Evolutionary conservation across 2,329 filamentous ascomycete species (phyloP).

Genomic region (Cladophialophora psammophila): DNA sequence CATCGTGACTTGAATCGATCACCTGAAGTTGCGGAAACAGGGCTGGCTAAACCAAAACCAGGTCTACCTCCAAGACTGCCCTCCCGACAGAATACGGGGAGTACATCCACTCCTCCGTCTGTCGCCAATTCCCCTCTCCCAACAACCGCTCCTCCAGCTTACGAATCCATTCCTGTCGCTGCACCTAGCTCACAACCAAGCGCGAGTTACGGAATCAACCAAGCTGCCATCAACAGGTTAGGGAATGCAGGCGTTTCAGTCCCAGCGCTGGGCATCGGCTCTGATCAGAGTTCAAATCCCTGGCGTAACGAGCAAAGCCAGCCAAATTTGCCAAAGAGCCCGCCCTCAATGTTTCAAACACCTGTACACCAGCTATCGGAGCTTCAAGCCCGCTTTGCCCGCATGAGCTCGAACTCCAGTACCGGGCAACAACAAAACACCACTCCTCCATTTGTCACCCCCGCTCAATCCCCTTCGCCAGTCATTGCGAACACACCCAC

Average conservation of each 20-base stretch:
- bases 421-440: slow-evolving; percentile 34
- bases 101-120: slow-evolving; percentile 50
- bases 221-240: slow-evolving; percentile 70
- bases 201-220: slow-evolving; percentile 57
- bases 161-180: slow-evolving; percentile 30
- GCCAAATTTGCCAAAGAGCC: slow-evolving; percentile 44
- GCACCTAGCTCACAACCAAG: slow-evolving; percentile 43
- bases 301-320: slow-evolving; percentile 44
- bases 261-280: slow-evolving; percentile 76
- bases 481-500: not conserved
- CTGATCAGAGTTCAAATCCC: slow-evolving; percentile 33
- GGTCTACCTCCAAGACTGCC: slow-evolving; percentile 73
- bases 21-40: slow-evolving; percentile 40
- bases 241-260: slow-evolving; percentile 79
- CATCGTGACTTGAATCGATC: slow-evolving; percentile 49
- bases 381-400: slow-evolving; percentile 72
- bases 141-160: slow-evolving; percentile 35
- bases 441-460: slow-evolving; percentile 27
- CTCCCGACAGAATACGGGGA: slow-evolving; percentile 65
- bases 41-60: slow-evolving; percentile 56
- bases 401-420: slow-evolving; percentile 53
- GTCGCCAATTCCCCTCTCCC: slow-evolving; percentile 45
- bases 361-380: slow-evolving; percentile 63
- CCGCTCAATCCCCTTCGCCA: slow-evolving; percentile 22
- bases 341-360: slow-evolving; percentile 34